These are phyloP conservation scores for Clitocybe nebularis DNA, from an alignment of 1,284 basidiomycete genomes.

Conservation along the genomic window DNA sequence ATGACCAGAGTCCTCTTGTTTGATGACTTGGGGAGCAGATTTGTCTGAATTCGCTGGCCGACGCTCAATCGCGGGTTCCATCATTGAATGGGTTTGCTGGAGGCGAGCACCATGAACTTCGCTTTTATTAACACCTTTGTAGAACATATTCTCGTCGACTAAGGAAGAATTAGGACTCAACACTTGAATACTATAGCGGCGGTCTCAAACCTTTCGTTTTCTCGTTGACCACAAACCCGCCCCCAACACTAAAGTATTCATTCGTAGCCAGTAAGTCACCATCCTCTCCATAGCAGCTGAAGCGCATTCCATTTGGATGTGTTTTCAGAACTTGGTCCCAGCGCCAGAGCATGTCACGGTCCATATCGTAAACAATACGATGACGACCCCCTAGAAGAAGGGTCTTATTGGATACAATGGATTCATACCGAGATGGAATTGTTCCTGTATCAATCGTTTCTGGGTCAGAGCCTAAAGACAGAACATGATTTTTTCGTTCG, in stretches of 20 bases:
- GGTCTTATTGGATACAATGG: conserved; percentile 62
- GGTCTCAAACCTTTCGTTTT: conserved; percentile 67
- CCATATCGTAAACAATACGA: conserved; percentile 79
- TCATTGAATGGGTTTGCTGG: conserved; percentile 58
- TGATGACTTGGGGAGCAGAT: neutral
- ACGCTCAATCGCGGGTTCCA: conserved; percentile 30
- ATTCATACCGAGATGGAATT: conserved; percentile 68
- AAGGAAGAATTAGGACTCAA: conserved; percentile 10
- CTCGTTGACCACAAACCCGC: conserved; percentile 89
- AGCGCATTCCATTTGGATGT: conserved; percentile 89
- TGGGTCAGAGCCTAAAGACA: conserved; percentile 68
- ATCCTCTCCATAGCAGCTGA: conserved; percentile 77
- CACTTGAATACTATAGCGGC: neutral
- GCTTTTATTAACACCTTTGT: conserved; percentile 89
- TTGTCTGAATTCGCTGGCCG: neutral
- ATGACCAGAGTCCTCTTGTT: conserved; percentile 32
- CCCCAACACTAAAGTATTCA: conserved; percentile 91
- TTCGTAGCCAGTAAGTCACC: conserved; percentile 92
- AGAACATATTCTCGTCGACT: conserved; percentile 94
- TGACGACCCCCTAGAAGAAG: conserved; percentile 73
- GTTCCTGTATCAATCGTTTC: conserved; percentile 85
- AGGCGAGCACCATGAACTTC: conserved; percentile 77
- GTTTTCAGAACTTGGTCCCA: conserved; percentile 81
- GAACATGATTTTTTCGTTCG: too few relatives aligned
- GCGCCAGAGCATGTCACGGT: conserved; percentile 89